Conservation (phyloP, 805 yeast genomes). For the Metschnikowia dekortorum region DNA sequence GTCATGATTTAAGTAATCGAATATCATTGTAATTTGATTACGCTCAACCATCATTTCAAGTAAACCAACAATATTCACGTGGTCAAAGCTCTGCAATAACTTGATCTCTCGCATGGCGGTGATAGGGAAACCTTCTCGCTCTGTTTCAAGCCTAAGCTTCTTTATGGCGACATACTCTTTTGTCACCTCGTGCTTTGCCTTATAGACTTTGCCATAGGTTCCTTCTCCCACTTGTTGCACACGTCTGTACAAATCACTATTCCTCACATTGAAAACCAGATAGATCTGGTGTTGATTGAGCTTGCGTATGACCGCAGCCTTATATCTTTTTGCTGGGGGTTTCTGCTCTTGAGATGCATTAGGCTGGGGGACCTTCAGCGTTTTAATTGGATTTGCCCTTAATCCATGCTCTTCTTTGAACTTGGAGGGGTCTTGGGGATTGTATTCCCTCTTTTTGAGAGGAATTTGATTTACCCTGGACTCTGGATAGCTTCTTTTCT, state of each 20-base stretch:
- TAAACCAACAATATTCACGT: slow-evolving; percentile 75
- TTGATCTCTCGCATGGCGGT: slow-evolving; percentile 92
- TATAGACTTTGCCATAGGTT: slow-evolving; percentile 93
- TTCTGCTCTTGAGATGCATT: slow-evolving; percentile 1
- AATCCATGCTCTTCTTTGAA: background rate
- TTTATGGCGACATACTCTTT: slow-evolving; percentile 80
- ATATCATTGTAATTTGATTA: slow-evolving; percentile 77
- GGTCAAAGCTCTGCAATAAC: slow-evolving; percentile 75
- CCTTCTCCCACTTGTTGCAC: slow-evolving; percentile 97
- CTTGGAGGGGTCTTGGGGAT: background rate
- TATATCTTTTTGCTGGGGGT: background rate
- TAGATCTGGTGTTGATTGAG: slow-evolving; percentile 30
- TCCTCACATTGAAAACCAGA: slow-evolving; percentile 24
- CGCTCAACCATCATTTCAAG: slow-evolving; percentile 86
- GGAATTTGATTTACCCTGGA: slow-evolving; percentile 1
- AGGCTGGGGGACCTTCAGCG: background rate
- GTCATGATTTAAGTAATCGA: slow-evolving; percentile 92
- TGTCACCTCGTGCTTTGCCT: slow-evolving; percentile 70
- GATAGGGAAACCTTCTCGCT: slow-evolving; percentile 92
- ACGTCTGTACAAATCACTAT: slow-evolving; percentile 53
- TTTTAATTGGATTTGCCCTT: background rate
- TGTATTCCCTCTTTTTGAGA: slow-evolving; percentile 9
- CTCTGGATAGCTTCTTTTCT: slow-evolving; percentile 7
- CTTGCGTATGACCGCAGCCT: slow-evolving; percentile 8
- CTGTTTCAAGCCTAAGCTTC: slow-evolving; percentile 75